Conservation (phyloP, 495 filamentous ascomycete genomes). For the Parmelia sp. region DNA sequence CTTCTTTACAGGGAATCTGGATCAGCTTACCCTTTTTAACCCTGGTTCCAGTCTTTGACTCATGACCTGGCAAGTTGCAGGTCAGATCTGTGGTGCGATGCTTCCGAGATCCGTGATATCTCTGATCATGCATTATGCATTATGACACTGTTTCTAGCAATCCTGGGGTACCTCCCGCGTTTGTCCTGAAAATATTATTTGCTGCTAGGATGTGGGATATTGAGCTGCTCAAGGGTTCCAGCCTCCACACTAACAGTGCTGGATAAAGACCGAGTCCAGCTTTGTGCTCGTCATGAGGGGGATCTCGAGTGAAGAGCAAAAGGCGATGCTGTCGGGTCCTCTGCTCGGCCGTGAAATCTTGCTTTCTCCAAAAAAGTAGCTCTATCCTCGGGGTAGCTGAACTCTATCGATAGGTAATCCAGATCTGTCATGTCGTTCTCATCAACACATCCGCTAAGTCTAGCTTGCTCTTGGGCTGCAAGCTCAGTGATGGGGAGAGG, state of each 20-base stretch:
- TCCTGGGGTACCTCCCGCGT: too few species aligned
- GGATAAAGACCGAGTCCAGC: neutral
- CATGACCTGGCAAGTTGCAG: too few species aligned
- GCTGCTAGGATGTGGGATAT: neutral
- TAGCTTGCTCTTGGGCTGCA: neutral
- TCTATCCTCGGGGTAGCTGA: constrained; percentile 9
- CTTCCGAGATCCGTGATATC: too few species aligned
- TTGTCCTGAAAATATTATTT: neutral
- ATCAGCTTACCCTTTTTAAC: too few species aligned
- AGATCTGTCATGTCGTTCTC: constrained; percentile 10
- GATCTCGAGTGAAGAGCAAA: neutral
- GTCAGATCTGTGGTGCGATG: too few species aligned
- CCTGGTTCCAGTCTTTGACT: too few species aligned
- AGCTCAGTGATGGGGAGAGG: neutral
- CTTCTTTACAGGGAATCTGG: too few species aligned
- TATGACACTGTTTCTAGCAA: too few species aligned
- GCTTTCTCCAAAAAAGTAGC: constrained; percentile 7
- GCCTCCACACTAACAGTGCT: neutral
- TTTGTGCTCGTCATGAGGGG: neutral
- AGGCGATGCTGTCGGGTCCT: constrained; percentile 1
- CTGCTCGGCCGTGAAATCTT: constrained; percentile 8
- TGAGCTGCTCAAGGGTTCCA: neutral
- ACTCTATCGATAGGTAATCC: constrained; percentile 20
- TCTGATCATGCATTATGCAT: too few species aligned
- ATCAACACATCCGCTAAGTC: constrained; percentile 4